Percentiles rank a stretch among this genome's conserved stretches.
These are phyloP conservation scores for Polysphondylium violaceum DNA, from an alignment of 78 protist species.

Conservation along the genomic window DNA sequence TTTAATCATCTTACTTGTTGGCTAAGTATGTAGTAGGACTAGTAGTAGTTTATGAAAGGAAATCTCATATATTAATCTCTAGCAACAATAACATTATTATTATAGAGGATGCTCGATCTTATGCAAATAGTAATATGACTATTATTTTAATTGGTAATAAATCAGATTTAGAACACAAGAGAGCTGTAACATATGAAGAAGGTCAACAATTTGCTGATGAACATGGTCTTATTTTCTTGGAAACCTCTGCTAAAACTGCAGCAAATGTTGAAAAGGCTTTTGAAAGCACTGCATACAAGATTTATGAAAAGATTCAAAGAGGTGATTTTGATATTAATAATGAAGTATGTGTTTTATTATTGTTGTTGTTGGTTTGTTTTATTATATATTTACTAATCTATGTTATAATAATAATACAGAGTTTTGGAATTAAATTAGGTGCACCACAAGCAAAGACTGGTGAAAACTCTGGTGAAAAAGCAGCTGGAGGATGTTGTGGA, in stretches of 20 bases:
- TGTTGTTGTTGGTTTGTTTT: no score
- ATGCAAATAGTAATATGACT: slow-evolving; percentile 76
- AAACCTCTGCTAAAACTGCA: slow-evolving; percentile 98
- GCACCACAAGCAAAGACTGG: slow-evolving; percentile 9
- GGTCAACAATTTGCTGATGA: slow-evolving; percentile 96
- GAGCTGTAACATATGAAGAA: slow-evolving; percentile 96
- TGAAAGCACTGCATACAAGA: slow-evolving; percentile 85
- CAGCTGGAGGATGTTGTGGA: slow-evolving; percentile 25
- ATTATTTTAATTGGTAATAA: slow-evolving; percentile 97
- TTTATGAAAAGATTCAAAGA: slow-evolving; percentile 87
- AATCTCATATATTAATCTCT: no score
- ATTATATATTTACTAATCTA: neutral
- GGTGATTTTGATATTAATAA: slow-evolving; percentile 86
- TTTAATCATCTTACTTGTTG: slow-evolving; percentile 96
- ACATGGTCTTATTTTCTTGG: slow-evolving; percentile 95
- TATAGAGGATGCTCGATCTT: slow-evolving; percentile 88
- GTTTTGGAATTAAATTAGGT: slow-evolving; percentile 75
- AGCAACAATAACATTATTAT: slow-evolving; percentile 20
- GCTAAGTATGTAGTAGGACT: no score
- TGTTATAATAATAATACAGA: slow-evolving; percentile 14
- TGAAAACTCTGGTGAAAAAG: neutral
- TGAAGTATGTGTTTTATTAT: slow-evolving; percentile 19
- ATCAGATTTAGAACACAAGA: slow-evolving; percentile 91
- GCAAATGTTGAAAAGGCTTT: slow-evolving; percentile 97
- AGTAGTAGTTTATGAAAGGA: no score